Percentiles rank a stretch among this genome's conserved stretches.
Evolutionary conservation across 1,139 yeast species (phyloP).

Genomic region (Suhomyces atakaporum): DNA sequence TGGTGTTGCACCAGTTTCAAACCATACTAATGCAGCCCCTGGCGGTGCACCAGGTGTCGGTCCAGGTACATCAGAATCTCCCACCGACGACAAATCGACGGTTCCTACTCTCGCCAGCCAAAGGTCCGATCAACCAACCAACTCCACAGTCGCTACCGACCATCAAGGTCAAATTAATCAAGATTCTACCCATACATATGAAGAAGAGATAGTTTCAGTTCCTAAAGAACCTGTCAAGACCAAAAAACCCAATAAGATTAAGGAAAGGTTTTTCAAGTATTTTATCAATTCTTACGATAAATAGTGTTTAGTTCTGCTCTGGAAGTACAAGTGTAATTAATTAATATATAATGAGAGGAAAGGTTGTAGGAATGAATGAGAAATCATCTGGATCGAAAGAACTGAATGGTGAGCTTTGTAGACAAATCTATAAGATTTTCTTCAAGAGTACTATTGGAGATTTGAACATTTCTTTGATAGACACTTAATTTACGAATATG

Average conservation of each 20-base stretch:
- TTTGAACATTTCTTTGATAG: neutral
- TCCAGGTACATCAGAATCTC: conserved; percentile 5
- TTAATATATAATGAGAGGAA: neutral
- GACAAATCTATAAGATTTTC: neutral
- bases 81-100: conserved; percentile 14
- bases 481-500: neutral
- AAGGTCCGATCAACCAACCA: conserved; percentile 13
- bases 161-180: conserved; percentile 8
- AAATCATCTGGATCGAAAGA: neutral
- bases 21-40: neutral
- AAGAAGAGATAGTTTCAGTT: conserved; percentile 6
- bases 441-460: neutral
- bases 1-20: neutral
- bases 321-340: conserved; percentile 1
- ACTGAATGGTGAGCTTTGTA: neutral
- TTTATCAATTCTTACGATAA: conserved; percentile 37
- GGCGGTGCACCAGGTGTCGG: conserved; percentile 1
- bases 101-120: conserved; percentile 15
- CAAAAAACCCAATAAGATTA: conserved; percentile 28
- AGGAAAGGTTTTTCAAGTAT: conserved; percentile 35
- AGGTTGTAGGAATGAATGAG: neutral
- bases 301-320: conserved; percentile 3
- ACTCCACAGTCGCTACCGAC: conserved; percentile 17
- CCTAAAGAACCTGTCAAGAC: conserved; percentile 8
- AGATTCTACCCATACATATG: conserved; percentile 1